Base-by-base conservation (phyloP, 495 filamentous ascomycete genomes). In the Lichina pygmaea region DNA sequence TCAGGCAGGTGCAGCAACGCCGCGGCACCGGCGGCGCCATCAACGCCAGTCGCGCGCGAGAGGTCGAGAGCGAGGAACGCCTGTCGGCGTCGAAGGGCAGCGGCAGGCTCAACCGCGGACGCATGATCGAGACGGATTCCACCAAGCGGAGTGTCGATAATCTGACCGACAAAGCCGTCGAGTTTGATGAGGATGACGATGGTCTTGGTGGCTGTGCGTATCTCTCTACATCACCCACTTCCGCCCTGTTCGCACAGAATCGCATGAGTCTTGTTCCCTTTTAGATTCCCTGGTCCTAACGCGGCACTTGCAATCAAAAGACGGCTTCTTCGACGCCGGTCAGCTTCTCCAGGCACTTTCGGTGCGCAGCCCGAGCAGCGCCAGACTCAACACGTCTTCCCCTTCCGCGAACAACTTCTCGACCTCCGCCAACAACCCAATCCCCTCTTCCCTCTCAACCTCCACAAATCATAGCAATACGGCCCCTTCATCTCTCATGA, bases 321-420 rank as follows among this genome's bases (percentile, higher is more conserved):
- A 93, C 66, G 85, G 85, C 36, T 93, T 93, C 67, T 93, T 93
- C 61, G 85, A 93, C 61, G 82, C 85, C 2, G 85, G 85, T 33
- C 86, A 92, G 81, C 69, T 93, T 7, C 66, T 86, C 7, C 80
- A 86, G 57, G 85, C 83, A 8, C 70, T 24, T 24, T 24, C 24
- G 24, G 24, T 24, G 24, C 24, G 24, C 24, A 24, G 24, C 24
- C 24, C 24, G 24, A 24, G 24, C 24, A 24, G 24, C 24, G 24
- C 24, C 24, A 24, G 24, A 24, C 24, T 24, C 24, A 24, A 24
- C 24, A 24, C 24, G 24, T 24, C 24, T 24, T 24, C 24, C 4
- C 24, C 24, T 24, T 24, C 24, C 24, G 24, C 24, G 24, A 24
- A 24, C 24, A 24, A 4, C 24, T 24, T 24, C 2, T 24, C 24